Evolutionary conservation across 306 rosid genomes (phyloP), one percentile per base, ranked within the genome.

Genomic region (Vigna unguiculata): DNA sequence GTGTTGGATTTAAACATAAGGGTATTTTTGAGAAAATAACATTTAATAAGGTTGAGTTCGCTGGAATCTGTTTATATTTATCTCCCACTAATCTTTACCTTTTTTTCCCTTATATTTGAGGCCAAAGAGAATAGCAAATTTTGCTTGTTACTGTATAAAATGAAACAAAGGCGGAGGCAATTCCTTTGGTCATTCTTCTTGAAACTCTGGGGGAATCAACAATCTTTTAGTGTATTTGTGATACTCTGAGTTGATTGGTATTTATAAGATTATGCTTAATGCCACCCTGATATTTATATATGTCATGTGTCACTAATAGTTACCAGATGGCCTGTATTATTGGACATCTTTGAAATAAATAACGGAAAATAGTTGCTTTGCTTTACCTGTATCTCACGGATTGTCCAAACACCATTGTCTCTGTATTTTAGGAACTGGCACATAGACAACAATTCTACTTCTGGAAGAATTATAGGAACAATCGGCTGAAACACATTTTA

Each of bases 391-490:
- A 51, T 38, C 19, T 79, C 15, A 69, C 57, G 82, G 60, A 53
- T 71, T 65, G 69, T 55, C 28, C 60, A 48, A 55, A 66, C 47
- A 30, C 46, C 48, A 36, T 4, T 73, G 30, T 78, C n/a, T 67
- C 61, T 80, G 19, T 20, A 32, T 81, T 47, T 43, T 71, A 95
- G 99, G 97, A 95, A 85, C 84, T 95, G 83, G 89, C 92, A 16
- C 99, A 95, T 73, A 84, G 99, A 77, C 99, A 95, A 81, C 99
- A 95, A 78, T 95, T 95, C 82, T 95, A 92, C 84, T 95, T 84
- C 84, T 95, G 99, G 99, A 95, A 92, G 91, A 95, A 95, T 81
- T 95, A 95, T 43, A 79, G 99, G 80, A 91, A 88, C 89, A 95
- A 92, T 71, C 86, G 97, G 53, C 83, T 95, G 60, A 95, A 95